Evolutionary conservation across 2,329 filamentous ascomycete genomes (phyloP).

Genomic region (Alternaria sp.): DNA sequence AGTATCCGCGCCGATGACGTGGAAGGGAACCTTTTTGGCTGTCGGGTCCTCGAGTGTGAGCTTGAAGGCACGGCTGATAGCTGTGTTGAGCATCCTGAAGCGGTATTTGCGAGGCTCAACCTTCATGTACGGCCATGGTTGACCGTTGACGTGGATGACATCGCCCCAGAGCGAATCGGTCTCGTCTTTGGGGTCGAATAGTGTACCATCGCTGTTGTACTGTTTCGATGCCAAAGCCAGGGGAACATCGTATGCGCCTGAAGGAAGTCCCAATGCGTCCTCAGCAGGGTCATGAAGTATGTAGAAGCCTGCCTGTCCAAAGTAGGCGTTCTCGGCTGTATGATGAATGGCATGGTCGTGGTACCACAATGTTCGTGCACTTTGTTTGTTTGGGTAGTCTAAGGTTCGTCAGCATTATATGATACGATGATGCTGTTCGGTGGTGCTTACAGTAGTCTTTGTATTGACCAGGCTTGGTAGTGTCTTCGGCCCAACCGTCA

Average conservation of each 20-base stretch:
- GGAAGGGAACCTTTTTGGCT: constrained; percentile 57
- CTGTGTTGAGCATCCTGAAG: constrained; percentile 62
- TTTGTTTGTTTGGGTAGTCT: constrained; percentile 65
- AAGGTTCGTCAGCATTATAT: constrained; percentile 6
- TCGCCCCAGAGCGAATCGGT: constrained; percentile 62
- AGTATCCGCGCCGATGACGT: constrained; percentile 64
- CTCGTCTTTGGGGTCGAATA: constrained; percentile 60
- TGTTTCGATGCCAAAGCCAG: constrained; percentile 62
- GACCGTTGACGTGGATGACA: constrained; percentile 66
- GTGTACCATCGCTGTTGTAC: constrained; percentile 62
- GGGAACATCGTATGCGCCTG: constrained; percentile 64
- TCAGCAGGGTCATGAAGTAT: constrained; percentile 63
- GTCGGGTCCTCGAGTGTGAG: constrained; percentile 57
- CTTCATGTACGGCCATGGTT: constrained; percentile 67
- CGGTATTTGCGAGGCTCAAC: constrained; percentile 69
- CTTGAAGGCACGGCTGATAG: constrained; percentile 54
- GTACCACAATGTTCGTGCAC: constrained; percentile 66
- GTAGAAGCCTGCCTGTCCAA: constrained; percentile 66
- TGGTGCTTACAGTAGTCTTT: constrained; percentile 52
- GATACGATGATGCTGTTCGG: background rate
- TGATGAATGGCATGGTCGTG: constrained; percentile 53
- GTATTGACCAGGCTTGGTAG: constrained; percentile 60
- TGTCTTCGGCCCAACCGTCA: constrained; percentile 66
- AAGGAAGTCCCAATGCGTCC: constrained; percentile 60
- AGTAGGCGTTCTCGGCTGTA: constrained; percentile 66